Conservation (phyloP, 2,329 filamentous ascomycete species). For the Raffaelea deltoideospora region DNA sequence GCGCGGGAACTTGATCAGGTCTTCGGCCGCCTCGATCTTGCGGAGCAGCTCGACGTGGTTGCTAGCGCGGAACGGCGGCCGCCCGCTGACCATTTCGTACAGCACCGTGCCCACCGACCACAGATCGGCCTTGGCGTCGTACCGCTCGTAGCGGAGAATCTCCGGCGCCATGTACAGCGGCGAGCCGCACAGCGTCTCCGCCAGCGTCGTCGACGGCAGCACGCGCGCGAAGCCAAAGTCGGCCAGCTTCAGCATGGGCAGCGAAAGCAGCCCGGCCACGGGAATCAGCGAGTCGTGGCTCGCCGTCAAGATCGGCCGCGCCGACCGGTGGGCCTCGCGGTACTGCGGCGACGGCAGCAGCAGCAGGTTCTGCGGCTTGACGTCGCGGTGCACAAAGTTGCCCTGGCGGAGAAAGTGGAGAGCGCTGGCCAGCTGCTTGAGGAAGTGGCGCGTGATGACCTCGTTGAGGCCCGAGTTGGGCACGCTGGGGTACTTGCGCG, state of each 20-base stretch:
- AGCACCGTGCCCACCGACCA: conserved; percentile 96
- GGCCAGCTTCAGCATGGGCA: conserved; percentile 94
- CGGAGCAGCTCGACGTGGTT: conserved; percentile 91
- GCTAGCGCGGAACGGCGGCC: conserved; percentile 76
- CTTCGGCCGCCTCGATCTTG: conserved; percentile 80
- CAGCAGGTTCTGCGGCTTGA: conserved; percentile 93
- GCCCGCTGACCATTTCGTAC: conserved; percentile 87
- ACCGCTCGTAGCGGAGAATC: conserved; percentile 92
- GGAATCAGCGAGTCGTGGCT: conserved; percentile 72
- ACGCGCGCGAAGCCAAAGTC: conserved; percentile 98
- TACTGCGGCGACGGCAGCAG: conserved; percentile 71
- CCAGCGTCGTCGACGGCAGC: conserved; percentile 76
- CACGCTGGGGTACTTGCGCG: conserved; percentile 79
- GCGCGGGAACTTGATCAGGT: conserved; percentile 68
- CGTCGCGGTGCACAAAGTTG: conserved; percentile 88
- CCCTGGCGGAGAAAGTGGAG: conserved; percentile 72
- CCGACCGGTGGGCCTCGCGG: conserved; percentile 41
- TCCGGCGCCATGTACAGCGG: conserved; percentile 98
- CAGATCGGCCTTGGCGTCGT: conserved; percentile 89
- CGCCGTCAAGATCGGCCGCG: conserved; percentile 57
- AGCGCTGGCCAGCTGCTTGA: conserved; percentile 87
- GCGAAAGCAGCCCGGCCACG: conserved; percentile 60
- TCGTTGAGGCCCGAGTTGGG: conserved; percentile 80
- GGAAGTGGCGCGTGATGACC: conserved; percentile 88
- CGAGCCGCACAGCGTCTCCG: conserved; percentile 91